Base-by-base conservation (phyloP, 768 basidiomycete species). In the Lepiota venenata region DNA sequence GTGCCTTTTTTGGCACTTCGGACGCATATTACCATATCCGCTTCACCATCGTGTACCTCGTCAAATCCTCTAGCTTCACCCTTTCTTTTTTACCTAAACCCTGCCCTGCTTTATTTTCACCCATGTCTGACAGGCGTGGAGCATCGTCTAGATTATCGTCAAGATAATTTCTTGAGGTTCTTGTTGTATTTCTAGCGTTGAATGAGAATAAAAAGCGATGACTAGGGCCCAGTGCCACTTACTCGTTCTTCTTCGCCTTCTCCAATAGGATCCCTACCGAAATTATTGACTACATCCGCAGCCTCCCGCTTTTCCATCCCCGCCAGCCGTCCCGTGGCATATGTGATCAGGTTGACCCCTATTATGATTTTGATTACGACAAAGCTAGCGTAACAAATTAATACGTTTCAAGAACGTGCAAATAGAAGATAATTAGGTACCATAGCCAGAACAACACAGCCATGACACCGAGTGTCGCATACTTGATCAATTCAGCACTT, bases 11-110 rank as follows among this genome's bases (percentile, higher is more conserved):
- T 25, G 25, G 25, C 25, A 25, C 32, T 29, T 32, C 10, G 6
- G 32, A 32, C 9, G 9, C 9, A 11, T 9, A n/a, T 65, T 74
- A 82, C 79, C 79, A 95, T 42, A 96, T 95, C 49, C 91, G 78
- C 65, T 96, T 96, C 43, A 96, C 88, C 94, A 98, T 98, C 16
- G 93, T 96, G 74, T 90, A 98, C 52, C 94, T 71, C 32, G 92
- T 96, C 46, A 98, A 78, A 64, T 96, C 92, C 66, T 97, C 93
- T 47, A 98, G 69, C 55, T 83, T 82, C 53, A 91, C 78, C 43
- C 84, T 74, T 53, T 80, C 85, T 63, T 76, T 82, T 67, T 80
- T 83, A 39, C 74, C 69, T 38, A 64, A 65, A 10, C 58, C 62
- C 39, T 64, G 67, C 18, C 71, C 72, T n/a, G 66, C 64, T 41